Percentiles rank a stretch among this genome's conserved stretches.
Conservation (phyloP, 495 filamentous ascomycete species). For the Podospora comata region DNA sequence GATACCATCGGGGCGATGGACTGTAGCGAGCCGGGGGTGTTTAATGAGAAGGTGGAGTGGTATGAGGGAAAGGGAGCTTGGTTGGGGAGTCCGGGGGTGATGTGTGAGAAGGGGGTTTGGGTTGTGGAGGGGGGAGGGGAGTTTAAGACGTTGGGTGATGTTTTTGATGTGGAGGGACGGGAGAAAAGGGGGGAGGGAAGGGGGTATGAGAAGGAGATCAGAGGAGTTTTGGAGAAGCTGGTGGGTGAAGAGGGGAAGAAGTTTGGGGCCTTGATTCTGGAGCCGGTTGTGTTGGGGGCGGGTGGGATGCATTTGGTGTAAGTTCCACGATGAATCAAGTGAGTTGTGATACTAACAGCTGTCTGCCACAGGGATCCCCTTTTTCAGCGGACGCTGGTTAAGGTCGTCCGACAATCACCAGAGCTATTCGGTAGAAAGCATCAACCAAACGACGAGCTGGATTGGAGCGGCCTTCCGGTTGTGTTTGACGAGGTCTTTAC, state of each 20-base stretch:
- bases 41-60: conserved; percentile 75
- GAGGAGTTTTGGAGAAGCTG: conserved; percentile 47
- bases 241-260: conserved; percentile 52
- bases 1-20: conserved; percentile 84
- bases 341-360: conserved; percentile 17
- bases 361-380: conserved; percentile 59
- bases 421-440: conserved; percentile 33
- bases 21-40: conserved; percentile 66
- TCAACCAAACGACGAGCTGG: conserved; percentile 5
- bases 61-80: conserved; percentile 70
- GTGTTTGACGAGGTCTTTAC: conserved; percentile 83
- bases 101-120: conserved; percentile 62
- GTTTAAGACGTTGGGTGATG: conserved; percentile 43
- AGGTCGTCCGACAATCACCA: conserved; percentile 52
- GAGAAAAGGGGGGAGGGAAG: conserved; percentile 38
- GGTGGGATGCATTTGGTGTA: conserved; percentile 76
- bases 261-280: conserved; percentile 71
- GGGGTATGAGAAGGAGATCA: conserved; percentile 59
- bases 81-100: conserved; percentile 70
- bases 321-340: conserved; percentile 23
- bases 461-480: conserved; percentile 69
- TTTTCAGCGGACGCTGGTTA: conserved; percentile 65
- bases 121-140: conserved; percentile 48
- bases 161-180: conserved; percentile 60
- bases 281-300: conserved; percentile 71